Evolutionary conservation across 176 grass and related monocot species (phyloP), one percentile per base, ranked within the genome.

Genomic region (Rhipidocladum racemiflorum): DNA sequence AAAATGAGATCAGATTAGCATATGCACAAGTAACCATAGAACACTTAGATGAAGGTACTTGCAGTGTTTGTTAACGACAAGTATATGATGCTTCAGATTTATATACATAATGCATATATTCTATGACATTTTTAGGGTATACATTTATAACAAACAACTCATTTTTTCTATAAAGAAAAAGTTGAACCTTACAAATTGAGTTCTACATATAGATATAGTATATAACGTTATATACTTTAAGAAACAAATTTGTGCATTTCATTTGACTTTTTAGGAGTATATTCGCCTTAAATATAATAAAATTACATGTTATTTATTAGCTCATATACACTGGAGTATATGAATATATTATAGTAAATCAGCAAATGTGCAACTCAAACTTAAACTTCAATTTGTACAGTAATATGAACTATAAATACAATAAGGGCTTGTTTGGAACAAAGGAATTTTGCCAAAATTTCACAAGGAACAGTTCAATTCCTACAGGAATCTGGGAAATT

Each of bases 1-100:
- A 30, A 53, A 51, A 49, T 68, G 5, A 62, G 13, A 80, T 62
- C 18, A 75, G 62, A 85, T 80, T 48, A 85, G 83, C 40, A 62
- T 40, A 27, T 13, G 15, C 10, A 9, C 61, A 81, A 50, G 65
- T 15, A 70, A 72, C 28, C 18, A 61, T 23, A 32, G 12, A 82
- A 60, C 3, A 46, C 23, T 59, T 72, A 30, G 27, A 70, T 81
- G 42, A 27, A 48, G 14, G 15, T 48, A 17, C 7, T 2, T 27
- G 13, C n/a, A 25, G 24, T 48, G 23, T 39, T n/a, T 60, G 28
- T 72, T 16, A 71, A 72, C 27, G 12, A 16, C 18, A 34, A 32
- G 39, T 32, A 28, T 21, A 57, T 10, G 15, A 68, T 30, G 65
- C 32, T 39, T 4, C 42, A 20, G 32, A 48, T 48, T 15, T 48